These are phyloP conservation scores for Musa schizocarpa DNA, from an alignment of 176 grass and related monocot species.

Conservation along the genomic window DNA sequence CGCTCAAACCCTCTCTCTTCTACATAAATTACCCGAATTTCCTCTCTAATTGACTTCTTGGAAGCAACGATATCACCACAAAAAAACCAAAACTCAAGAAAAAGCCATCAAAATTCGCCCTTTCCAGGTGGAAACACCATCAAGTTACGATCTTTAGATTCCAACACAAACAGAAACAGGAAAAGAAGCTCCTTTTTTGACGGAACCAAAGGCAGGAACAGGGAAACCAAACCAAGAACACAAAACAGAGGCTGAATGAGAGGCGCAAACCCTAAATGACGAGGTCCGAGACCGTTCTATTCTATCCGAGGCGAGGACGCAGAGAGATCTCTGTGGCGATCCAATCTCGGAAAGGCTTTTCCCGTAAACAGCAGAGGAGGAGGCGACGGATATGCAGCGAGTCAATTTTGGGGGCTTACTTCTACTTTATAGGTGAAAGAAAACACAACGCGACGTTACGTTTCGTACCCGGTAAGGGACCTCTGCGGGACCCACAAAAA, in stretches of 20 bases:
- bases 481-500: background rate
- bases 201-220: background rate
- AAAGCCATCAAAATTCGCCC: background rate
- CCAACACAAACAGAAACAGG: background rate
- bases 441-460: background rate
- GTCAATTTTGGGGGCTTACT: background rate
- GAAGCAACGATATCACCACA: background rate
- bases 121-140: background rate
- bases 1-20: background rate
- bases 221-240: background rate
- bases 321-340: background rate
- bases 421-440: background rate
- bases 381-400: background rate
- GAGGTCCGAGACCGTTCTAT: background rate
- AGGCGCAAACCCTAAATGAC: background rate
- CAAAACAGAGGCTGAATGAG: background rate
- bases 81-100: background rate
- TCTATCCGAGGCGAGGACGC: background rate
- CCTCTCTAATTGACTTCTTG: background rate
- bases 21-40: background rate
- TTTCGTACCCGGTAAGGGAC: background rate
- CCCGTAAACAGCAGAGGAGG: background rate
- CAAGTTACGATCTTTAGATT: background rate
- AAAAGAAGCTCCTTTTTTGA: background rate
- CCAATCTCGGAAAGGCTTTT: background rate